Percentiles rank a stretch among this genome's conserved stretches.
phyloP scores from a whole-genome alignment of 352 stramenopile genomes.

The Phytopythium kandeliae region DNA sequence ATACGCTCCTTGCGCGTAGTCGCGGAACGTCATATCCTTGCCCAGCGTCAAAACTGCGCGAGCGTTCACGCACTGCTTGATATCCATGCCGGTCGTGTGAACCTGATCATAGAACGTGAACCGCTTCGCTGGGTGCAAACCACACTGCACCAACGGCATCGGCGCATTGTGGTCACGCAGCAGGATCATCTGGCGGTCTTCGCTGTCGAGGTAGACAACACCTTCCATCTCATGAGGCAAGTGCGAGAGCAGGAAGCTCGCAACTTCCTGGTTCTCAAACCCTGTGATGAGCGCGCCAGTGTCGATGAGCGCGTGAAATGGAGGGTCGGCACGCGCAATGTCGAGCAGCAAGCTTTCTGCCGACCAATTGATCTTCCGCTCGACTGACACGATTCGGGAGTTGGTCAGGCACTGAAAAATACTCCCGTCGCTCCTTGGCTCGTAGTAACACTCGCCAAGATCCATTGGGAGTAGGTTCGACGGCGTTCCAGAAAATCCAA shows the following conservation, averaged over 20 bases:
- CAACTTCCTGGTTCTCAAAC: conserved; percentile 87
- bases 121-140: conserved; percentile 73
- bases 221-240: conserved; percentile 80
- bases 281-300: conserved; percentile 90
- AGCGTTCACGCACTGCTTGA: conserved; percentile 88
- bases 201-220: conserved; percentile 88
- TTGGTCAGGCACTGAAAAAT: conserved; percentile 98
- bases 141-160: conserved; percentile 90
- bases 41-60: conserved; percentile 87
- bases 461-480: conserved; percentile 99
- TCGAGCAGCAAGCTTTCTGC: conserved; percentile 70
- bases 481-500: conserved; percentile 99
- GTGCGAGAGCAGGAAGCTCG: conserved; percentile 70
- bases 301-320: conserved; percentile 88
- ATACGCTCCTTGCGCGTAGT: conserved; percentile 91
- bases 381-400: conserved; percentile 84
- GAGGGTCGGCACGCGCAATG: conserved; percentile 63
- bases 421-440: conserved; percentile 97
- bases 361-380: conserved; percentile 80
- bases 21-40: conserved; percentile 97
- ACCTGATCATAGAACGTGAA: conserved; percentile 94
- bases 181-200: conserved; percentile 90
- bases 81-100: conserved; percentile 93
- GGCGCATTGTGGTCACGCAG: conserved; percentile 93
- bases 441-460: conserved; percentile 97